phyloP scores from a whole-genome alignment of 352 stramenopile species.

The Pythium brachiatum region DNA sequence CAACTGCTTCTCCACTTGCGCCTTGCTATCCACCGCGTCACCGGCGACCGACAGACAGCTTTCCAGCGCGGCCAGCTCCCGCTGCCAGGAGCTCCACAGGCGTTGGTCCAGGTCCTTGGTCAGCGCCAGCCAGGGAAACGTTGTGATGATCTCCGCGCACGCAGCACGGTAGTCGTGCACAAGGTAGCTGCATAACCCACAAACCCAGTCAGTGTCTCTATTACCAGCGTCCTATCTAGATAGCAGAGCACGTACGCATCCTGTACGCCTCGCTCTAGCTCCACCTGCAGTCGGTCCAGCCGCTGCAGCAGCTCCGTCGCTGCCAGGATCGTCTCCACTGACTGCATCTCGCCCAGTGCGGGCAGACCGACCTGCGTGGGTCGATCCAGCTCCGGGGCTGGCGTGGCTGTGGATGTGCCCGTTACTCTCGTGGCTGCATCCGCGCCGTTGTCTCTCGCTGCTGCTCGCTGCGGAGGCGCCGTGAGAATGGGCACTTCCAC shows the following conservation, averaged over 20 bases:
- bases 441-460: background rate
- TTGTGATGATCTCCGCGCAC: constrained; percentile 21
- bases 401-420: background rate
- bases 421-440: background rate
- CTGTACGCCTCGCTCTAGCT: constrained; percentile 1
- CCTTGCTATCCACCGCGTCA: background rate
- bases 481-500: constrained; percentile 1
- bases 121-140: constrained; percentile 18
- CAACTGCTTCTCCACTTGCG: constrained; percentile 15
- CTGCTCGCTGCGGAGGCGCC: constrained; percentile 2
- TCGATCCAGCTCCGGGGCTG: constrained; percentile 2
- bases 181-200: constrained; percentile 14
- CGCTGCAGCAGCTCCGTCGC: constrained; percentile 20
- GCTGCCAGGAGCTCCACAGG: constrained; percentile 70
- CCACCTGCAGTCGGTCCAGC: constrained; percentile 15
- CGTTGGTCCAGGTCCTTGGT: constrained; percentile 41
- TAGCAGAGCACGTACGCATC: background rate
- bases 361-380: background rate
- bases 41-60: background rate
- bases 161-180: constrained; percentile 18
- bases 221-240: background rate
- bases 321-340: constrained; percentile 15
- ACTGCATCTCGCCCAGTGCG: constrained; percentile 12
- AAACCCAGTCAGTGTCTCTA: background rate
- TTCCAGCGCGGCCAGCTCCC: constrained; percentile 42